A percentile compares a stretch with the other conserved stretches of the same genome.
phyloP scores from a whole-genome alignment of 305 asterid genomes.

The Solanum hybrid region DNA sequence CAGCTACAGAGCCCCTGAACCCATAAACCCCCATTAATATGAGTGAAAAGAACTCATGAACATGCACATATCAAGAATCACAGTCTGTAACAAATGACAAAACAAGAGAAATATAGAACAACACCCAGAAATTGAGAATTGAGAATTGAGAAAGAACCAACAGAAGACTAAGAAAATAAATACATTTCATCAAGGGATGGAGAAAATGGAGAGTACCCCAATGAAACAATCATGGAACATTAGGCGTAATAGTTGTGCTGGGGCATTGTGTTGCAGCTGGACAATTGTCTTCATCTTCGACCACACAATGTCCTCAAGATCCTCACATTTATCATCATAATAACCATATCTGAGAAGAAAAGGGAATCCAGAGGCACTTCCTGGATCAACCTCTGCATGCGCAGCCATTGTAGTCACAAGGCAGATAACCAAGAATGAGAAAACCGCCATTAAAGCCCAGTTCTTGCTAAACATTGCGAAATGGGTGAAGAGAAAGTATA shows the following conservation, averaged over 20 bases:
- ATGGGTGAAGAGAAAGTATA: background rate
- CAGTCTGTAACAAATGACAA: background rate
- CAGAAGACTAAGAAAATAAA: background rate
- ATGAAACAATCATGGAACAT: constrained; percentile 22
- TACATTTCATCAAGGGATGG: background rate
- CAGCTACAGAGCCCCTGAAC: background rate
- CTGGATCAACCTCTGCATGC: background rate
- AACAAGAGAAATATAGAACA: background rate
- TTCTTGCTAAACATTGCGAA: background rate
- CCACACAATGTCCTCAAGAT: background rate
- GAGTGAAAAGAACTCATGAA: background rate
- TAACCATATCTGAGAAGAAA: background rate
- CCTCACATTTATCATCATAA: background rate
- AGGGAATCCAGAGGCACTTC: background rate
- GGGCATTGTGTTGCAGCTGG: background rate
- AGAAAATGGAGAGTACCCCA: background rate
- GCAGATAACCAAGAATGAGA: background rate
- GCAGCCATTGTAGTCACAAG: background rate
- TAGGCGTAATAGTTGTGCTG: constrained; percentile 15
- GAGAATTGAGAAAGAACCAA: background rate
- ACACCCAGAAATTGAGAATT: background rate
- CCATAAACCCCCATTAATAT: background rate
- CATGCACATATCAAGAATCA: background rate
- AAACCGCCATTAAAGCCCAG: background rate
- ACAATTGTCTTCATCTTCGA: background rate